phyloP scores from a whole-genome alignment of 306 rosid genomes.

The Dryas octopetala region DNA sequence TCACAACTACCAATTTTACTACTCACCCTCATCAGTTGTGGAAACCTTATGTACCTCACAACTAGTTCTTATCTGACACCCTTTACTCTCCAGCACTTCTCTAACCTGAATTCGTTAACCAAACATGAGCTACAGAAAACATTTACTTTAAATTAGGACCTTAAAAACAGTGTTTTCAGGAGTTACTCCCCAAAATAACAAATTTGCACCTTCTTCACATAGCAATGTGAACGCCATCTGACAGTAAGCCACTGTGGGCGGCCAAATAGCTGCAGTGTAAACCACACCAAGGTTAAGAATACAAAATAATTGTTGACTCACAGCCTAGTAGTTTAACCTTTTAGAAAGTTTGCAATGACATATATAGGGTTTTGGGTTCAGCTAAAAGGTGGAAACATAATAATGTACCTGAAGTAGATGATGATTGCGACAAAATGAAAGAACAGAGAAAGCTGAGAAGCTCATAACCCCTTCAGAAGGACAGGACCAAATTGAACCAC shows the following conservation, averaged over 20 bases:
- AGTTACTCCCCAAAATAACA: too few species aligned
- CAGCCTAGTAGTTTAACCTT: too few species aligned
- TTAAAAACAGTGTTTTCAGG: neutral
- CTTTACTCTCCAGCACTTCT: constrained; percentile 62
- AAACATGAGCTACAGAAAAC: neutral
- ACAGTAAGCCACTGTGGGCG: constrained; percentile 96
- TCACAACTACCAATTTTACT: neutral
- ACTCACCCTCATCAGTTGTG: constrained; percentile 56
- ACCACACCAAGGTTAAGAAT: constrained; percentile 2
- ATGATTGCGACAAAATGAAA: constrained; percentile 83
- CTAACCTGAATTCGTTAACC: constrained; percentile 49
- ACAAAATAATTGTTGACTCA: neutral
- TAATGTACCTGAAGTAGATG: constrained; percentile 72
- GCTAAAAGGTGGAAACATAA: neutral
- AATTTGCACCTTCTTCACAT: constrained; percentile 39
- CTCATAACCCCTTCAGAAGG: constrained; percentile 71
- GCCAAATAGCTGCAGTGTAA: constrained; percentile 61
- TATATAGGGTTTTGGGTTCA: neutral
- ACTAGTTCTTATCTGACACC: constrained; percentile 54
- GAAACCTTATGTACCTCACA: constrained; percentile 54
- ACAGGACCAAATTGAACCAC: constrained; percentile 93
- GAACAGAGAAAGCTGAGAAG: constrained; percentile 81
- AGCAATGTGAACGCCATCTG: constrained; percentile 63
- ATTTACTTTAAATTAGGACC: constrained; percentile 3
- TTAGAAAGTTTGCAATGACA: too few species aligned